Conservation (phyloP, 495 filamentous ascomycete species). For the Trichoderma erinaceum region DNA sequence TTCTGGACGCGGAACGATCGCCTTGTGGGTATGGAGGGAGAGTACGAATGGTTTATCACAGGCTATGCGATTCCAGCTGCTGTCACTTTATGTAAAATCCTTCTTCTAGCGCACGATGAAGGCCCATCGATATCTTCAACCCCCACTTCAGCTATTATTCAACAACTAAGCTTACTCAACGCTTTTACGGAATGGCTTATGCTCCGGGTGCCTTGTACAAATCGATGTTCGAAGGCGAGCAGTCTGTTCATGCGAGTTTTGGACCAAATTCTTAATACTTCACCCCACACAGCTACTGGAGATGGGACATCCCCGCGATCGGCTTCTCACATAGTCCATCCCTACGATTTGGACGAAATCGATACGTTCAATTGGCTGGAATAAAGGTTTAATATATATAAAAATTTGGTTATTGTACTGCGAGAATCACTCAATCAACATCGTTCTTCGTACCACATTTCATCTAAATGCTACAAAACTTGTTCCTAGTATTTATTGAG, state of each 20-base stretch:
- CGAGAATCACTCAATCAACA: too few species aligned
- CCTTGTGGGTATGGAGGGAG: not conserved
- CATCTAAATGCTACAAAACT: too few species aligned
- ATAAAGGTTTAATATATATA: not conserved
- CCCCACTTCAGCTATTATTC: not conserved
- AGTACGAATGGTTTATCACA: not conserved
- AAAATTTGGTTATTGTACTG: not conserved
- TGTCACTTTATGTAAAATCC: not conserved
- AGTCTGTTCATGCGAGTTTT: not conserved
- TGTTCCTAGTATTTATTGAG: too few species aligned
- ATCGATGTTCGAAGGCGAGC: not conserved
- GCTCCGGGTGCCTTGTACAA: not conserved
- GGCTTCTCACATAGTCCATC: not conserved
- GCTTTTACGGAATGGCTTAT: not conserved
- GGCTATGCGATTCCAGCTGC: not conserved
- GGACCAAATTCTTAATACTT: not conserved
- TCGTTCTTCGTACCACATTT: too few species aligned
- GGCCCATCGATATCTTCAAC: not conserved
- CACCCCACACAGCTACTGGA: not conserved
- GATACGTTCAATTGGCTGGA: not conserved
- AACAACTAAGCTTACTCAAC: not conserved
- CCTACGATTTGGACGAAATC: not conserved
- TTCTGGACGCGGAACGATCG: not conserved
- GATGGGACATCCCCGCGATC: not conserved
- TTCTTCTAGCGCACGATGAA: not conserved